Evolutionary conservation across 1,284 basidiomycete species (phyloP), one percentile per base, ranked within the genome.

Genomic region (Hortiboletus rubellus): DNA sequence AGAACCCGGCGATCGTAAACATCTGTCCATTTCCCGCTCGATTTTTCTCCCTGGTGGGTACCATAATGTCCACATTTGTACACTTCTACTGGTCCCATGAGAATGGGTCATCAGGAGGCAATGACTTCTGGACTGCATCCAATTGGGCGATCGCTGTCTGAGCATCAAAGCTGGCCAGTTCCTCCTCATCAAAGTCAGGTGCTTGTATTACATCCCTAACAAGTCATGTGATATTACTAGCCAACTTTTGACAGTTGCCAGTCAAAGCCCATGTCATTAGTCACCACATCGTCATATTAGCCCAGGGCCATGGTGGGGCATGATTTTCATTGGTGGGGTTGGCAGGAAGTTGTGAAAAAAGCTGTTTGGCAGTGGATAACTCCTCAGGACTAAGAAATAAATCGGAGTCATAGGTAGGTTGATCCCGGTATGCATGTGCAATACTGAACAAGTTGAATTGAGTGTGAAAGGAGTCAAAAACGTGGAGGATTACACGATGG

Each of bases 391-490:
- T 7, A 8, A 60, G 15, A 17, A 60, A 59, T 4, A 36, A 42
- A 37, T 70, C 64, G 0, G 67, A 66, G 49, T 69, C 68, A 45
- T 66, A 61, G 5, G 66, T 64, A 15, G 67, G 68, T 1, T 62
- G 56, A 30, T 68, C 57, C 1, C 38, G 52, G 47, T 71, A 71
- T 5, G 61, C 48, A 1, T 59, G 60, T 1, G 52, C 44, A 7
- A 68, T 43, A 2, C 62, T 56, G 37, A 70, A 71, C 2, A 15
- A 9, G 34, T 69, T 66, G 18, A 60, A 38, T 12, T 3, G 3
- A 3, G 45, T 17, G 18, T 49, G 12, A 61, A 63, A 11, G 17
- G 48, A 37, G 63, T 58, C 50, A 10, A 27, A 52, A 6, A 53
- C 47, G 9, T 46, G 42, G 7, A 51, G 45, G 14, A 58, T 50